Percentiles rank a stretch among this genome's conserved stretches.
These are phyloP conservation scores for Cystobasidium ongulense DNA, from an alignment of 768 basidiomycete genomes.

Conservation along the genomic window DNA sequence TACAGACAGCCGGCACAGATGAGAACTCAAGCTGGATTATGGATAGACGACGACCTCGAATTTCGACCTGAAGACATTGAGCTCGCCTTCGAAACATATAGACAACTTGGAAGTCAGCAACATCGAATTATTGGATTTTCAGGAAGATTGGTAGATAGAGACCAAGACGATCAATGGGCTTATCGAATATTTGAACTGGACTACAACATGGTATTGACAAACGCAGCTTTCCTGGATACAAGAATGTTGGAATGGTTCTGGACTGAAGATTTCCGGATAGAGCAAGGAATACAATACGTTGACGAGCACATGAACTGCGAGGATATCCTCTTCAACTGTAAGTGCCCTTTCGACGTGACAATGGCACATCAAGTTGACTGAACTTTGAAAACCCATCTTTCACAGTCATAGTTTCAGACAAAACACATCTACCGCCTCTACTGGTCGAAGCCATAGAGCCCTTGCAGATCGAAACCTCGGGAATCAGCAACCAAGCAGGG, in stretches of 20 bases:
- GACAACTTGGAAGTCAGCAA: background rate
- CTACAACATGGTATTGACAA: constrained; percentile 20
- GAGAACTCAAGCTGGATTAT: constrained; percentile 16
- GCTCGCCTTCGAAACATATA: constrained; percentile 24
- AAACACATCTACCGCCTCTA: constrained; percentile 6
- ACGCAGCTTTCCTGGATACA: constrained; percentile 24
- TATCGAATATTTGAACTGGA: background rate
- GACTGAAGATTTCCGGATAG: constrained; percentile 22
- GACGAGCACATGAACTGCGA: constrained; percentile 28
- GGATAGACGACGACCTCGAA: constrained; percentile 24
- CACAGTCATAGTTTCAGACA: constrained; percentile 23
- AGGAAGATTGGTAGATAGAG: background rate
- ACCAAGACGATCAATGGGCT: background rate
- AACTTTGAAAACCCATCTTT: background rate
- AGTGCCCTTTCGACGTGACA: background rate
- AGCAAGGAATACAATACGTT: constrained; percentile 5
- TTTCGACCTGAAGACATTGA: constrained; percentile 16
- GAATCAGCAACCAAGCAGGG: constrained; percentile 25
- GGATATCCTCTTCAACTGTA: constrained; percentile 27
- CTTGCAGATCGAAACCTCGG: background rate
- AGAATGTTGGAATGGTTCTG: constrained; percentile 31
- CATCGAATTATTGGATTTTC: constrained; percentile 24
- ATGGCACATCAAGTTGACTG: background rate
- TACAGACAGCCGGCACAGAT: constrained; percentile 4
- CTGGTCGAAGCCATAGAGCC: constrained; percentile 16